These are phyloP conservation scores for Amanita fuliginea DNA, from an alignment of 768 basidiomycete species.

Conservation along the genomic window DNA sequence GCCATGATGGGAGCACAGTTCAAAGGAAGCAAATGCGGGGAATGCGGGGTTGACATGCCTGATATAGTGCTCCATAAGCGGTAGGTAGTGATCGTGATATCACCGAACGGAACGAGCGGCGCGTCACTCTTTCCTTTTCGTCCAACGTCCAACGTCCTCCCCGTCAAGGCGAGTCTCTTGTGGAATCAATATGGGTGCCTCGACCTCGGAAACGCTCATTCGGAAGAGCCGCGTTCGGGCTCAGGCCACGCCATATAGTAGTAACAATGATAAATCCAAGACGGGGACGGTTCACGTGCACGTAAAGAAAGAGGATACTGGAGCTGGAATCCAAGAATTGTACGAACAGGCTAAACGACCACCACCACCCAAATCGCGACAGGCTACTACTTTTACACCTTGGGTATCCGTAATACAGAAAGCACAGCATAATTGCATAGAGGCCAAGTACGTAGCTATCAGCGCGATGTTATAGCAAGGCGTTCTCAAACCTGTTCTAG, in stretches of 20 bases:
- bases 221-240: not conserved
- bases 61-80: not conserved
- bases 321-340: not conserved
- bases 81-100: constrained; percentile 3
- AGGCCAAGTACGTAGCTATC: not conserved
- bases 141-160: not conserved
- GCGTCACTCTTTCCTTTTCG: not conserved
- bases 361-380: not conserved
- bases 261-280: not conserved
- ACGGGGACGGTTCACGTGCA: not conserved
- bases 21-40: not conserved
- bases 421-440: not conserved
- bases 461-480: too few relatives aligned
- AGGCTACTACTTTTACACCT: not conserved
- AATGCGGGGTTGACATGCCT: not conserved
- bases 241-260: not conserved
- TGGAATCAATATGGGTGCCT: not conserved
- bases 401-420: not conserved
- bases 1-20: not conserved
- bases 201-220: not conserved
- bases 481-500: constrained; percentile 17
- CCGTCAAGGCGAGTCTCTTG: not conserved
- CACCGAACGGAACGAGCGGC: not conserved
- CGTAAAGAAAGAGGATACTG: not conserved
- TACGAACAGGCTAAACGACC: too few relatives aligned